Evolutionary conservation across 805 yeast species (phyloP).

Genomic region (Cephaloascus albidus): DNA sequence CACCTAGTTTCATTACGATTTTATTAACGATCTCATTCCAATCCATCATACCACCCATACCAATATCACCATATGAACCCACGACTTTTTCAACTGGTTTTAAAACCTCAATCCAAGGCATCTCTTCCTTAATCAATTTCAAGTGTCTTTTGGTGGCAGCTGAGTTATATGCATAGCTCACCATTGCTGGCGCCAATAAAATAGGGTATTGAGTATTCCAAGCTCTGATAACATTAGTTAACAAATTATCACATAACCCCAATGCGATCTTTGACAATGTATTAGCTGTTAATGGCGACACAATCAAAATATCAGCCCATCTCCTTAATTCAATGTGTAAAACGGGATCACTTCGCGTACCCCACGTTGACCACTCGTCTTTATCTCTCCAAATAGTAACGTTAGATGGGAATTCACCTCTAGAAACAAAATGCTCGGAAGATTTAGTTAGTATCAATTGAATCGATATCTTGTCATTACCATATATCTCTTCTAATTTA

Average conservation of each 20-base stretch:
- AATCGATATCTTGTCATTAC: constrained; percentile 38
- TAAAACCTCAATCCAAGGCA: constrained; percentile 92
- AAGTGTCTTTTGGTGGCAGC: constrained; percentile 82
- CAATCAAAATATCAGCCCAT: constrained; percentile 91
- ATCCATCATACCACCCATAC: constrained; percentile 99
- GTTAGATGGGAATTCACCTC: constrained; percentile 34
- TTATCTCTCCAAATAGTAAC: constrained; percentile 47
- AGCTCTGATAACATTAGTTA: constrained; percentile 86
- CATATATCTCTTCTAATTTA: constrained; percentile 42
- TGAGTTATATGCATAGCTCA: constrained; percentile 82
- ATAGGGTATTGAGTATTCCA: constrained; percentile 94
- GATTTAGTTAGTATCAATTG: constrained; percentile 47
- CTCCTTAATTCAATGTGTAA: constrained; percentile 89
- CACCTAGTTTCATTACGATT: constrained; percentile 59
- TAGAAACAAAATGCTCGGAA: constrained; percentile 41
- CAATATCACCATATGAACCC: constrained; percentile 91
- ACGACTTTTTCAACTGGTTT: constrained; percentile 92
- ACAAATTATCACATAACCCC: constrained; percentile 86
- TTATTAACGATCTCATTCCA: constrained; percentile 90
- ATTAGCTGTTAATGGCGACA: constrained; percentile 94
- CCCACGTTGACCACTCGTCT: constrained; percentile 69
- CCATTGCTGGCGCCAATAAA: constrained; percentile 92
- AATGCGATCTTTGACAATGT: constrained; percentile 81
- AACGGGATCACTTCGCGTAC: constrained; percentile 77
- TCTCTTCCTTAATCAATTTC: constrained; percentile 69